Percentiles rank a stretch among this genome's conserved stretches.
phyloP scores from a whole-genome alignment of 495 filamentous ascomycete genomes.

The Penicillium salamii region DNA sequence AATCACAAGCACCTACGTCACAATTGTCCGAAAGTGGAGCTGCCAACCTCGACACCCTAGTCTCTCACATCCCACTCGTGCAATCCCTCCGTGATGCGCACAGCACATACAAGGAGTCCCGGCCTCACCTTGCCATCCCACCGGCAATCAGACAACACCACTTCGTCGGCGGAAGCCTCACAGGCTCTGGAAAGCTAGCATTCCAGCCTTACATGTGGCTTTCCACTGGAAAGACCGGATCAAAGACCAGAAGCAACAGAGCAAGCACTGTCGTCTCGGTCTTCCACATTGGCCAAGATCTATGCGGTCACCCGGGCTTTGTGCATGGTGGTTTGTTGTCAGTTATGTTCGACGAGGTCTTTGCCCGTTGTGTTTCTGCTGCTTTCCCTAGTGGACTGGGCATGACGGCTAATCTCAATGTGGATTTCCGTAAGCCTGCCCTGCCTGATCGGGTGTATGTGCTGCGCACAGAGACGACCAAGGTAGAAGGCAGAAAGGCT shows the following conservation, averaged over 20 bases:
- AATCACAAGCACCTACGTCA: slow-evolving; percentile 11
- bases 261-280: slow-evolving; percentile 27
- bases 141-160: slow-evolving; percentile 28
- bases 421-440: slow-evolving; percentile 61
- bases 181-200: slow-evolving; percentile 67
- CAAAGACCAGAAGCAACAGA: slow-evolving; percentile 4
- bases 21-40: background rate
- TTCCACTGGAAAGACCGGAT: slow-evolving; percentile 27
- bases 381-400: slow-evolving; percentile 44
- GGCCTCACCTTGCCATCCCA: slow-evolving; percentile 54
- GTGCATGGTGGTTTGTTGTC: slow-evolving; percentile 40
- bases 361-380: slow-evolving; percentile 38
- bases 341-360: slow-evolving; percentile 42
- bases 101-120: slow-evolving; percentile 61
- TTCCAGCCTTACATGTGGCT: slow-evolving; percentile 77
- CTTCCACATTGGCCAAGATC: slow-evolving; percentile 36
- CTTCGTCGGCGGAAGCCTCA: slow-evolving; percentile 48
- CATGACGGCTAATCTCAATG: slow-evolving; percentile 62
- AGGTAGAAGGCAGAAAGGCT: slow-evolving; percentile 41
- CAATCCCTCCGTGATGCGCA: slow-evolving; percentile 60
- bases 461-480: slow-evolving; percentile 48
- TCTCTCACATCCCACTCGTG: slow-evolving; percentile 69
- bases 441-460: slow-evolving; percentile 63
- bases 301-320: slow-evolving; percentile 41
- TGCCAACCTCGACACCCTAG: slow-evolving; percentile 54